Evolutionary conservation across 805 yeast species (phyloP).

Genomic region (Kregervanrija pseudodelftensis): DNA sequence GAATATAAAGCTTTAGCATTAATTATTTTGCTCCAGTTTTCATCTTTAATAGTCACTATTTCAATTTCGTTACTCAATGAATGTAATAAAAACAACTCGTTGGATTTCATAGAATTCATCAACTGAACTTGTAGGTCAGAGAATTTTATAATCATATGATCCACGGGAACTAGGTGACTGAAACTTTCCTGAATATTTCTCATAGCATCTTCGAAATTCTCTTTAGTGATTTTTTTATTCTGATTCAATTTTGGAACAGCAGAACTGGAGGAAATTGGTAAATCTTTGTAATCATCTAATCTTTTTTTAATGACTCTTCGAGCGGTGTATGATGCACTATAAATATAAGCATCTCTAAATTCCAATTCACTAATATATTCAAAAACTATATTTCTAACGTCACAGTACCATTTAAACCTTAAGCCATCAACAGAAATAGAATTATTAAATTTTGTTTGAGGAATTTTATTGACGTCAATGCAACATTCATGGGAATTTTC

Average conservation of each 20-base stretch:
- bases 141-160: slow-evolving; percentile 59
- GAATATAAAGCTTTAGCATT: slow-evolving; percentile 41
- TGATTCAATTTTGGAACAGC: too few species aligned
- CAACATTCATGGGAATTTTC: slow-evolving; percentile 59
- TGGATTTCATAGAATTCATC: slow-evolving; percentile 41
- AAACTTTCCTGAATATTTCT: slow-evolving; percentile 30
- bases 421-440: slow-evolving; percentile 67
- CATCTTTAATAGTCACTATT: slow-evolving; percentile 54
- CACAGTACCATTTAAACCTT: slow-evolving; percentile 73
- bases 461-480: slow-evolving; percentile 32
- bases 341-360: slow-evolving; percentile 35
- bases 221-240: neutral
- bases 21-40: slow-evolving; percentile 9
- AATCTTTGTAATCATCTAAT: neutral
- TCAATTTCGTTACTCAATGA: slow-evolving; percentile 67
- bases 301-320: slow-evolving; percentile 22
- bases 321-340: slow-evolving; percentile 23
- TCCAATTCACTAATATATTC: slow-evolving; percentile 48
- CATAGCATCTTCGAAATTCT: slow-evolving; percentile 47
- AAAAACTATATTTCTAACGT: slow-evolving; percentile 54
- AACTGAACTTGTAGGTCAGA: slow-evolving; percentile 81
- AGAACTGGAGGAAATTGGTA: too few species aligned
- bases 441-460: slow-evolving; percentile 41
- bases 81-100: slow-evolving; percentile 59
- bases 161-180: slow-evolving; percentile 30